Evolutionary conservation across 768 basidiomycete genomes (phyloP), one percentile per base, ranked within the genome.

Genomic region (Hericium rajendrae): DNA sequence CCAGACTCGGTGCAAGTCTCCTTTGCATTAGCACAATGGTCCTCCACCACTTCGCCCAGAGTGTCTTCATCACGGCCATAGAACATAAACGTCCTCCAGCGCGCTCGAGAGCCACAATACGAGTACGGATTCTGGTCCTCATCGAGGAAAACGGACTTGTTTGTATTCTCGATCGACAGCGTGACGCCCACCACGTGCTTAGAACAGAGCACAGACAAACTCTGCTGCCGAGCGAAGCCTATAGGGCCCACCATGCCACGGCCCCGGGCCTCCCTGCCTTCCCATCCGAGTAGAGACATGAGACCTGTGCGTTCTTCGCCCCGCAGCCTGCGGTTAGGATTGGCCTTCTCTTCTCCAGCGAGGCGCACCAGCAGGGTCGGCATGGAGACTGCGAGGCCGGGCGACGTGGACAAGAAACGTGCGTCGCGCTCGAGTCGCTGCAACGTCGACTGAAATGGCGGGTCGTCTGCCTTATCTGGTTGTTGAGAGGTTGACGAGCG

Each of bases 211-310:
- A 82, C 71, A 1, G 77, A 78, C 18, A 86, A 67, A 43, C 71
- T 74, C 62, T 88, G 85, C 48, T 84, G 82, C 22, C 78, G 68
- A 18, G 81, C 69, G 57, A 87, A 86, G 12, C 82, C 82, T 2
- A 60, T 46, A 4, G 73, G 69, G 9, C 81, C 82, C 6, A 68
- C 65, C 78, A 86, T 78, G 5, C 75, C 76, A 15, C 65, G 70
- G 2, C 62, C 60, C 11, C 64, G 58, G 10, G 72, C 65, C 40
- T 76, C 74, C 40, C 74, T 68, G 38, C 68, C 73, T 41, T 81
- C 78, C 85, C 85, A 88, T 1, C 86, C 85, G 0, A 84, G 71
- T 3, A 86, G 61, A 59, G 78, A 80, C 22, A 62, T 62, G 26
- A 87, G 66, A 22, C 76, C 83, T 0, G 73, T 73, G 52, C 73